A percentile compares a stretch with the other conserved stretches of the same genome.
phyloP scores from a whole-genome alignment of 2,329 filamentous ascomycete species.

The Colletotrichum karsti region DNA sequence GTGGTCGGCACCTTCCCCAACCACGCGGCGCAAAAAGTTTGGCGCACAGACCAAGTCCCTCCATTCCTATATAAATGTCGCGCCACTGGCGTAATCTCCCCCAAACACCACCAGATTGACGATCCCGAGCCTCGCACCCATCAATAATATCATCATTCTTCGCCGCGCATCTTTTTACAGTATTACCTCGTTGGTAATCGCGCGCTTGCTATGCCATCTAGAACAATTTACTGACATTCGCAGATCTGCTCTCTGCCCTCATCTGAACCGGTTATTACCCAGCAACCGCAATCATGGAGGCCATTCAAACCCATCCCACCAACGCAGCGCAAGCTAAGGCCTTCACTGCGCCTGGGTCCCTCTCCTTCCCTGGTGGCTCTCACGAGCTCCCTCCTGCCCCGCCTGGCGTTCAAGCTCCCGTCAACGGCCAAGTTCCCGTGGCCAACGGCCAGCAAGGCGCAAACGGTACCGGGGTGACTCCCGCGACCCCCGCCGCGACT shows the following conservation, averaged over 20 bases:
- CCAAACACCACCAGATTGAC: neutral
- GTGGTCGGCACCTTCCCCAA: neutral
- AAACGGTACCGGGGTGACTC: constrained; percentile 83
- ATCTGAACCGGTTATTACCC: neutral
- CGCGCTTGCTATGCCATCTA: constrained; percentile 37
- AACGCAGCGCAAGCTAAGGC: constrained; percentile 94
- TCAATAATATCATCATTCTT: neutral
- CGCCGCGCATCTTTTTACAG: neutral
- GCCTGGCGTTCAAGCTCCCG: constrained; percentile 67
- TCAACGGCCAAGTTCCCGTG: constrained; percentile 52
- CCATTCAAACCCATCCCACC: constrained; percentile 88
- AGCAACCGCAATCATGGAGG: constrained; percentile 73
- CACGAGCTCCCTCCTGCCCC: constrained; percentile 83
- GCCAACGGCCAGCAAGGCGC: constrained; percentile 63
- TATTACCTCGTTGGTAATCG: neutral
- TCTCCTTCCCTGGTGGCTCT: constrained; percentile 89
- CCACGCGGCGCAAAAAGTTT: neutral
- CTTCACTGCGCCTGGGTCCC: constrained; percentile 90
- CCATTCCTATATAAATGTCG: neutral
- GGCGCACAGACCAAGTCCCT: neutral
- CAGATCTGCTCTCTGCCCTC: constrained; percentile 37
- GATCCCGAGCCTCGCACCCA: neutral
- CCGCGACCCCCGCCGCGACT: constrained; percentile 90
- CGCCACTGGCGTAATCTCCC: neutral
- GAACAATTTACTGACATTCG: neutral